Conservation (phyloP, 1,139 yeast genomes). For the Magnusiomyces magnusii region DNA sequence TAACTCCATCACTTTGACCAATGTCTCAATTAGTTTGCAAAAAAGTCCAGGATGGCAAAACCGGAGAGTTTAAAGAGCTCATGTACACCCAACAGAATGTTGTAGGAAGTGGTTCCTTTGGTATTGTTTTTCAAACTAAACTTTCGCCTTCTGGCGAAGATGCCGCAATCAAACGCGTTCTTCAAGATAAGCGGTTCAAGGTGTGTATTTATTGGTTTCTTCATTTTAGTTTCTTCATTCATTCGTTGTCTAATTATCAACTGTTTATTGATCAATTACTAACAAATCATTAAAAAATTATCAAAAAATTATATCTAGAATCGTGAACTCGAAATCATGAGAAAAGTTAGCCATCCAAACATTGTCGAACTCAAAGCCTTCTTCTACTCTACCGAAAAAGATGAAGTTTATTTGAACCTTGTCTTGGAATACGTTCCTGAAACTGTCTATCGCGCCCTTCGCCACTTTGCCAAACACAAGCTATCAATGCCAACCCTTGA, state of each 20-base stretch:
- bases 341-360: conserved; percentile 75
- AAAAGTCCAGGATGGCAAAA: conserved; percentile 66
- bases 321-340: conserved; percentile 95
- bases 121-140: conserved; percentile 86
- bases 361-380: conserved; percentile 83
- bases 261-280: neutral
- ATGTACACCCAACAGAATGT: conserved; percentile 62
- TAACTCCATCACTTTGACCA: neutral
- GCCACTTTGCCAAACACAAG: conserved; percentile 70
- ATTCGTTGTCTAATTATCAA: no score
- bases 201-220: conserved; percentile 9
- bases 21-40: conserved; percentile 52
- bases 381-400: conserved; percentile 70
- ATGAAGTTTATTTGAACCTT: conserved; percentile 77
- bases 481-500: conserved; percentile 81
- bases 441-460: conserved; percentile 84
- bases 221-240: no score
- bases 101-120: conserved; percentile 97
- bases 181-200: conserved; percentile 92
- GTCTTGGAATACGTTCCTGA: conserved; percentile 92
- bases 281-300: neutral
- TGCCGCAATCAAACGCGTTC: conserved; percentile 90
- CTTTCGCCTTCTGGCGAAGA: conserved; percentile 64
- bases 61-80: conserved; percentile 54
- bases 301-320: no score